Base-by-base conservation (phyloP, 768 basidiomycete species). In the Psilocybe subaeruginosa region DNA sequence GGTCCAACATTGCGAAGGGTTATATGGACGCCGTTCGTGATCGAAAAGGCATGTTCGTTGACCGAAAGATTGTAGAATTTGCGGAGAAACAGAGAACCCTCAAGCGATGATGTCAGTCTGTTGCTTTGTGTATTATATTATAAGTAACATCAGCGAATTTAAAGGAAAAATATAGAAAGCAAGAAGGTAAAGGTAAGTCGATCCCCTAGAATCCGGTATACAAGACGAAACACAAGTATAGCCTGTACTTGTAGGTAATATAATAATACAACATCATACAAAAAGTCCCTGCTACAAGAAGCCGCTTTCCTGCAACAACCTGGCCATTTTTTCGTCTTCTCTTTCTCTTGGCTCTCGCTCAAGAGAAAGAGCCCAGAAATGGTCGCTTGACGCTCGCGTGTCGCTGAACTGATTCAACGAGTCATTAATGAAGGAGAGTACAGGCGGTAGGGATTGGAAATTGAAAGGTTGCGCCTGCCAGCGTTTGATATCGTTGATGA, bases 21-120 rank as follows among this genome's bases (percentile, higher is more conserved):
- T 99, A 98, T 66, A 90, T 97, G 88, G 95, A 99, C 66, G 80
- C 75, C 0, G 97, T 98, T 31, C 83, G 97, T 67, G 91, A 90
- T 67, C 81, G 97, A 29, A 99, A 99, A 70, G 97, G 97, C 4
- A 84, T 99, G 86, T 97, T 96, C 73, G 91, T 97, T 6, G 95
- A 98, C 74, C 80, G 88, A 65, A 99, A 98, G 78, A 89, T 97
- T 31, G 94, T 99, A 1, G 92, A 97, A 70, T 90, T 88, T 71
- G 97, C 97, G 3, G 97, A 99, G 78, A 99, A 99, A 78, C 97
- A 99, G 77, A 83, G 97, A 72, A 99, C 97, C 29, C 73, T 89
- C 66, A 90, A 88, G 69, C 79, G 84, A 67, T 89, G 52, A 75
- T 74, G 45, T 43, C n/a, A 19, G 51, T 33, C 30, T 56, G 55